Conservation (phyloP, 2,329 filamentous ascomycete genomes). For the Verticillium nubilum region DNA sequence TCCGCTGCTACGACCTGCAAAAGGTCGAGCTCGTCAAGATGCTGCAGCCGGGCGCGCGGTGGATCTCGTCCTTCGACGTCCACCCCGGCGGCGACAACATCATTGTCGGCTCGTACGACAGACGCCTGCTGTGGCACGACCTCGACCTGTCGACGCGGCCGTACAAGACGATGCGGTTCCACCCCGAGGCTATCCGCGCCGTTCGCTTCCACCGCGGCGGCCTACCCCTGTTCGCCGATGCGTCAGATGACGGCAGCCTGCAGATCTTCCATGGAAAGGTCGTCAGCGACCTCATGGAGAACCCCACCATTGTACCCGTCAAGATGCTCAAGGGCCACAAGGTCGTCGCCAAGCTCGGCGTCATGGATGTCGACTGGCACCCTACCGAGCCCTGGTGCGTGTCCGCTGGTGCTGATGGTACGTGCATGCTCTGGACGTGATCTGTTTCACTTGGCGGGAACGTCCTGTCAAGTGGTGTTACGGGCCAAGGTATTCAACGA, state of each 20-base stretch:
- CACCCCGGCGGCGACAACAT: slow-evolving; percentile 92
- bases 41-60: slow-evolving; percentile 82
- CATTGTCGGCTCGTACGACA: slow-evolving; percentile 91
- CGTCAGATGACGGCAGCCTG: slow-evolving; percentile 87
- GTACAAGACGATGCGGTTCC: slow-evolving; percentile 96
- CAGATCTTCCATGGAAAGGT: slow-evolving; percentile 98
- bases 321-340: slow-evolving; percentile 91
- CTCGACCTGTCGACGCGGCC: slow-evolving; percentile 84
- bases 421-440: slow-evolving; percentile 85
- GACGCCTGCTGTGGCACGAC: slow-evolving; percentile 93
- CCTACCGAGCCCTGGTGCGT: slow-evolving; percentile 90
- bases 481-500: no score
- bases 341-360: slow-evolving; percentile 78
- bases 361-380: slow-evolving; percentile 95
- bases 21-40: slow-evolving; percentile 90
- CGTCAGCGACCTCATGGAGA: slow-evolving; percentile 90
- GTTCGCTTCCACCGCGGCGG: slow-evolving; percentile 80
- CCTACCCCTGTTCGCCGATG: slow-evolving; percentile 85
- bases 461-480: no score
- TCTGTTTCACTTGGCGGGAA: no score
- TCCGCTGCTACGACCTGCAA: slow-evolving; percentile 90
- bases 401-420: slow-evolving; percentile 90
- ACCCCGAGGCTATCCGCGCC: slow-evolving; percentile 82
- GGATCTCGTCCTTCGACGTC: slow-evolving; percentile 92
- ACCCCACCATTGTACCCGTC: slow-evolving; percentile 90